Percentiles rank a stretch among this genome's conserved stretches.
phyloP scores from a whole-genome alignment of 1,284 basidiomycete genomes.

The Afroboletus lepidellus region DNA sequence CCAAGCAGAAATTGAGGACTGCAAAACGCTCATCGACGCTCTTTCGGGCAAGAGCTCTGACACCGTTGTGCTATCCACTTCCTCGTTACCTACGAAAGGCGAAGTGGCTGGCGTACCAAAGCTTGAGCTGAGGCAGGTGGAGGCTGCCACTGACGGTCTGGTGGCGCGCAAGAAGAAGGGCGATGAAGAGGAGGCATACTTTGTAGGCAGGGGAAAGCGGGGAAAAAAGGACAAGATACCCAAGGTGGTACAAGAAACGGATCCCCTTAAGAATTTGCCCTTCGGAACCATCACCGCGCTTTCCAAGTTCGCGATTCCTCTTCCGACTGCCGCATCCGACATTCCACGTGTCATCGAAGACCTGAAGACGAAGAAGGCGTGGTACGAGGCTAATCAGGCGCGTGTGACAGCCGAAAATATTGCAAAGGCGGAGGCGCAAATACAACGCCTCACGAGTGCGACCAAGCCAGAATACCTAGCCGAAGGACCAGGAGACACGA shows the following conservation, averaged over 20 bases:
- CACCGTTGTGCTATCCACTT: conserved; percentile 50
- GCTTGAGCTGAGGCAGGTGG: conserved; percentile 85
- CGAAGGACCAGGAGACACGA: conserved; percentile 42
- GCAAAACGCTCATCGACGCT: conserved; percentile 89
- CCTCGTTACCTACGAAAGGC: conserved; percentile 39
- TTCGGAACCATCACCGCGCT: conserved; percentile 87
- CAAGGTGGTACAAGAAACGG: conserved; percentile 42
- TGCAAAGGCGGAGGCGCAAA: conserved; percentile 78
- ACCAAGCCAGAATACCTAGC: conserved; percentile 46
- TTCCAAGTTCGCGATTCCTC: conserved; percentile 86
- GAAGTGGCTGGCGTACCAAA: conserved; percentile 75
- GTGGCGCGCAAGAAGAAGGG: conserved; percentile 91
- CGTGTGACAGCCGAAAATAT: conserved; percentile 70
- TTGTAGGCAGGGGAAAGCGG: conserved; percentile 77
- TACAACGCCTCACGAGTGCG: conserved; percentile 58
- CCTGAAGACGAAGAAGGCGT: conserved; percentile 91
- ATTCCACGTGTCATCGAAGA: conserved; percentile 86
- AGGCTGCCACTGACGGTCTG: conserved; percentile 66
- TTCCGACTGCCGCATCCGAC: conserved; percentile 79
- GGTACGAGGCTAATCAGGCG: conserved; percentile 83
- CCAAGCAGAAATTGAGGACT: conserved; percentile 95
- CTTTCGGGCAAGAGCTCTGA: conserved; percentile 76
- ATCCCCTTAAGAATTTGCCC: conserved; percentile 55
- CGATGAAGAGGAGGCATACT: conserved; percentile 82
- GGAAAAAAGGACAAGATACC: conserved; percentile 55